Percentiles rank a stretch among this genome's conserved stretches.
Conservation (phyloP, 768 basidiomycete species). For the Naganishia onofrii region DNA sequence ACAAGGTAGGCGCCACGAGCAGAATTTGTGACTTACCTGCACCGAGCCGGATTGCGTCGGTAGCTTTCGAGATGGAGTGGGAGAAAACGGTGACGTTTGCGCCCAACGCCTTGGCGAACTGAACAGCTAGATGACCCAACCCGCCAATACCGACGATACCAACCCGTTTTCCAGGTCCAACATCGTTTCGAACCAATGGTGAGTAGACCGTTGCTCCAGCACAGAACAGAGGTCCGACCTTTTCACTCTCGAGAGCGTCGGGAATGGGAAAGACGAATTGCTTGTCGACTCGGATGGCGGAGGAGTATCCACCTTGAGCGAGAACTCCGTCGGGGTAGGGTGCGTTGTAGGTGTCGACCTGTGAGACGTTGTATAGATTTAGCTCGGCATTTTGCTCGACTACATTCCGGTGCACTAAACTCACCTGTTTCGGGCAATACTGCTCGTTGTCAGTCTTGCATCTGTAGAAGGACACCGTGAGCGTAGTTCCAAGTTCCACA, state of each 20-base stretch:
- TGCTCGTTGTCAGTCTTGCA: conserved; percentile 60
- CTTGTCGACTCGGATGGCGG: conserved; percentile 39
- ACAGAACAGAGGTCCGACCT: conserved; percentile 51
- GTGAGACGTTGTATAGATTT: neutral
- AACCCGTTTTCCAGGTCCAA: conserved; percentile 64
- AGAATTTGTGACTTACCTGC: conserved; percentile 27
- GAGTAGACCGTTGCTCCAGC: conserved; percentile 54
- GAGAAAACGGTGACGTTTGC: conserved; percentile 63
- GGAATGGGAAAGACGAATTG: conserved; percentile 53
- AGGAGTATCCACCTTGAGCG: conserved; percentile 53
- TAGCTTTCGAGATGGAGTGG: conserved; percentile 59
- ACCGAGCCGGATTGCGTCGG: conserved; percentile 57
- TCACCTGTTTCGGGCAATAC: conserved; percentile 56
- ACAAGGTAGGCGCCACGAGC: no score
- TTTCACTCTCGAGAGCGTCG: conserved; percentile 46
- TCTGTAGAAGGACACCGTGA: neutral
- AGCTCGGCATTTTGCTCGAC: no score
- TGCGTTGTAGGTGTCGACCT: conserved; percentile 51
- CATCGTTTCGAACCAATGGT: conserved; percentile 56
- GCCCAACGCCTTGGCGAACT: conserved; percentile 60
- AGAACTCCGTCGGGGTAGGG: conserved; percentile 44
- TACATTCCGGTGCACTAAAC: neutral
- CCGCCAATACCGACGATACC: conserved; percentile 65
- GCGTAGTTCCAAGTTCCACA: neutral
- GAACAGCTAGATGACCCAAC: conserved; percentile 53